Conservation (phyloP, 768 basidiomycete species). For the Cantharellus anzutake region DNA sequence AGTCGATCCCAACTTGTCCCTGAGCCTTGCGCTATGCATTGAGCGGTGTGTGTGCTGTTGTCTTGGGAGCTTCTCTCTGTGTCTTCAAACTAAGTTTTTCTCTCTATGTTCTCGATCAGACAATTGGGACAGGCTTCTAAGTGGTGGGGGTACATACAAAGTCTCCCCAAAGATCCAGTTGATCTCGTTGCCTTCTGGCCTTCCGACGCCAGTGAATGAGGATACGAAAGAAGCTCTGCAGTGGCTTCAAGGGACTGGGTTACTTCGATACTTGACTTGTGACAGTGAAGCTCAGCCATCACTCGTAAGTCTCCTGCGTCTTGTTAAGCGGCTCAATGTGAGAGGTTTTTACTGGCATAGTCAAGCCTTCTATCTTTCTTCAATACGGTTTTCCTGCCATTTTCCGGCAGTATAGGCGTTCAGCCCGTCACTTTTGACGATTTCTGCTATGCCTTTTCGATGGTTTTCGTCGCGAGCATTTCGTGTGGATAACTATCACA, state of each 20-base stretch:
- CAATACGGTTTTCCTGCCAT: not conserved
- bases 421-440: constrained; percentile 8
- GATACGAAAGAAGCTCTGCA: constrained; percentile 11
- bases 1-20: not conserved
- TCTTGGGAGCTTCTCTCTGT: not conserved
- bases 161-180: constrained; percentile 15
- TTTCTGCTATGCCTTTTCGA: constrained; percentile 36
- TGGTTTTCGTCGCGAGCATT: constrained; percentile 75
- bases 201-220: constrained; percentile 9
- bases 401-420: not conserved
- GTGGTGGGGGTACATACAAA: constrained; percentile 20
- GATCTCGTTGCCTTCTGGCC: constrained; percentile 19
- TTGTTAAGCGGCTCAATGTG: not conserved
- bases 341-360: not conserved
- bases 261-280: constrained; percentile 7
- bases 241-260: constrained; percentile 16
- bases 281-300: not conserved
- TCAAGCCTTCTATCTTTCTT: not conserved
- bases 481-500: constrained; percentile 64
- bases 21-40: not conserved
- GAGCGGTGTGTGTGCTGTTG: not conserved
- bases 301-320: constrained; percentile 1
- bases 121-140: constrained; percentile 12
- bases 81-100: not conserved
- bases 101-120: not conserved